phyloP scores from a whole-genome alignment of 139 green algal species.

The Marvania coccoides region DNA sequence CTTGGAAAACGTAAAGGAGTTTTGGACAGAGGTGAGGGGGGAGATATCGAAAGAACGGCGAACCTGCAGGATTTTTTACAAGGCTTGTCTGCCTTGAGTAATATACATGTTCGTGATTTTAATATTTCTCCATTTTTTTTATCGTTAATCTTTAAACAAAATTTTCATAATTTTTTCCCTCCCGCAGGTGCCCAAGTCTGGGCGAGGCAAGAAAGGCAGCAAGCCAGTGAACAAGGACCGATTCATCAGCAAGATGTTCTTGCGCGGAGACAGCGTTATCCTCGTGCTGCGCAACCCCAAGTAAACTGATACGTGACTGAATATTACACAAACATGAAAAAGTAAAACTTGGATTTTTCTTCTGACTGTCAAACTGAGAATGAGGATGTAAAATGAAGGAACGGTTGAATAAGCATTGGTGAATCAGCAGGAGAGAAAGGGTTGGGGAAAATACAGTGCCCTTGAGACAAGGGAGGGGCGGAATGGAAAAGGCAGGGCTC shows the following conservation, averaged over 20 bases:
- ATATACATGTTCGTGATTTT: no score
- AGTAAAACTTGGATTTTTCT: background rate
- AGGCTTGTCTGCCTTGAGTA: no score
- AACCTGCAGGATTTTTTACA: background rate
- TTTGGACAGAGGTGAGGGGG: conserved; percentile 91
- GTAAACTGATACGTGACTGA: no score
- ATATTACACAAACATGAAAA: background rate
- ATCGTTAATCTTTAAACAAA: no score
- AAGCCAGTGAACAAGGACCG: conserved; percentile 94
- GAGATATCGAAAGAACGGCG: background rate
- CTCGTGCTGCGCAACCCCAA: conserved; percentile 93
- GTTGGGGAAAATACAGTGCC: no score
- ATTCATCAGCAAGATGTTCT: conserved; percentile 98
- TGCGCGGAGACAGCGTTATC: conserved; percentile 95
- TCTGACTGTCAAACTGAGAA: background rate
- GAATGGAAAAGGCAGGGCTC: no score
- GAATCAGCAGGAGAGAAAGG: no score
- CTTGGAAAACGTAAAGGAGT: conserved; percentile 98
- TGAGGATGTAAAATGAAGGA: no score
- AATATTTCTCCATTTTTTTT: no score
- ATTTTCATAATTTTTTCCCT: no score
- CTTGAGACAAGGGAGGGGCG: no score
- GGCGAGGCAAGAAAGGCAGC: conserved; percentile 78
- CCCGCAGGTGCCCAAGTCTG: conserved; percentile 84
- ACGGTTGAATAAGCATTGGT: no score